Conservation (phyloP, 1,284 basidiomycete species). For the Sanghuangporus baumii region DNA sequence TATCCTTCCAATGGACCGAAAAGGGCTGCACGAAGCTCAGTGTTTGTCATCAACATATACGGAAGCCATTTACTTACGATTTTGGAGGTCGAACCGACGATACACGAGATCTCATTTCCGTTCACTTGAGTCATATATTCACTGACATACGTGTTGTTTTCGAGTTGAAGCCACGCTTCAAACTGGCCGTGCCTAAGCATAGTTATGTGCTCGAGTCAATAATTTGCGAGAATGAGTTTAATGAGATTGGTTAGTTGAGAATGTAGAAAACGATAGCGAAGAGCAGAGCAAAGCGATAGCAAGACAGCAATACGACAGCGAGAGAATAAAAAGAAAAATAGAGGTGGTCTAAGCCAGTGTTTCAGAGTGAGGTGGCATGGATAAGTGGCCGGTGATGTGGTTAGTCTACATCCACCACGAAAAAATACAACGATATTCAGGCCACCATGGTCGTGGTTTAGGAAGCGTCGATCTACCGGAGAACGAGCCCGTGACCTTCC, state of each 20-base stretch:
- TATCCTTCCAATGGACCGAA: slow-evolving; percentile 54
- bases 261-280: slow-evolving; percentile 13
- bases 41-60: slow-evolving; percentile 1
- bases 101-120: slow-evolving; percentile 48
- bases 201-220: not conserved
- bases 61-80: slow-evolving; percentile 34
- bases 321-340: slow-evolving; percentile 7
- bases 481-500: too few species aligned
- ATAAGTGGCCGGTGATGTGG: not conserved
- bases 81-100: slow-evolving; percentile 54
- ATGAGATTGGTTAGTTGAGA: not conserved
- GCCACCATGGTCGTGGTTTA: not conserved
- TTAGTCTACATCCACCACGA: not conserved
- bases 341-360: not conserved
- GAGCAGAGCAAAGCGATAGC: slow-evolving; percentile 7
- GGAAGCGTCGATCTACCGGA: too few species aligned
- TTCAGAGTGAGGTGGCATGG: not conserved
- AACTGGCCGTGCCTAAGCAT: slow-evolving; percentile 57
- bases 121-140: slow-evolving; percentile 46
- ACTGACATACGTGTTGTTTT: slow-evolving; percentile 39
- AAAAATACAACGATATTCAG: slow-evolving; percentile 2
- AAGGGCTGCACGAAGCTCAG: slow-evolving; percentile 37
- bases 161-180: slow-evolving; percentile 58
- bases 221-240: not conserved
- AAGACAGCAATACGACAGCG: slow-evolving; percentile 16